Evolutionary conservation across 1,139 yeast genomes (phyloP), one percentile per base, ranked within the genome.

Genomic region (Geotrichum armillariae): DNA sequence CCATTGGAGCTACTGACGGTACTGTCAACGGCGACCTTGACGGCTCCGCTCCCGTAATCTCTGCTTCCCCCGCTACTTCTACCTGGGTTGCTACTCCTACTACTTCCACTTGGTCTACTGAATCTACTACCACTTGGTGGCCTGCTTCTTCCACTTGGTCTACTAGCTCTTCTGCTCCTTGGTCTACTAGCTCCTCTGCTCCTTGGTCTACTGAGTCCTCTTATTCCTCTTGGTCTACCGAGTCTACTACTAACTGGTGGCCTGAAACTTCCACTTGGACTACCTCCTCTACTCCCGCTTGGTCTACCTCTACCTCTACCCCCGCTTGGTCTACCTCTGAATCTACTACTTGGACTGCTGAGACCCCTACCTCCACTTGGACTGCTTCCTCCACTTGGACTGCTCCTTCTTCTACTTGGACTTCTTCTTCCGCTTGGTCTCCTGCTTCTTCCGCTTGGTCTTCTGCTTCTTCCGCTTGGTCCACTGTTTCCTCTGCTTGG

Each of bases 1-100:
- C 91, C 2, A 86, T 90, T 55, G 65, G 75, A 34, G 82, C 94
- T 29, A 68, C 72, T 32, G 79, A 74, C 60, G 95, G 95, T 52
- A 65, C 69, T 48, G 75, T 87, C 43, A 75, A 81, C 16, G 48
- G 46, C 7, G 21, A 42, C 20, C 38, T 38, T 39, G 55, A 58
- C 27, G 52, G 62, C 20, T 43, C 54, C 22, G 32, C 58, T 51
- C 48, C 48, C 37, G 42, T 60, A 17, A 46, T 48, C 32, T 33
- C 44, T 22, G 34, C 51, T 31, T 22, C 50, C 14, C n/a, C 47
- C 22, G 37, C 38, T 20, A 21, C 56, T 47, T 23, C 52, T 2
- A 16, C 49, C 14, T 11, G 50, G 20, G 20, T 49, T 16, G 34
- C 54, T 23, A 25, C 47, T 40, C 12, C 48, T 40, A 35, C 52